These are phyloP conservation scores for Eucalyptus globulus DNA, from an alignment of 345 rosid genomes.

Conservation along the genomic window DNA sequence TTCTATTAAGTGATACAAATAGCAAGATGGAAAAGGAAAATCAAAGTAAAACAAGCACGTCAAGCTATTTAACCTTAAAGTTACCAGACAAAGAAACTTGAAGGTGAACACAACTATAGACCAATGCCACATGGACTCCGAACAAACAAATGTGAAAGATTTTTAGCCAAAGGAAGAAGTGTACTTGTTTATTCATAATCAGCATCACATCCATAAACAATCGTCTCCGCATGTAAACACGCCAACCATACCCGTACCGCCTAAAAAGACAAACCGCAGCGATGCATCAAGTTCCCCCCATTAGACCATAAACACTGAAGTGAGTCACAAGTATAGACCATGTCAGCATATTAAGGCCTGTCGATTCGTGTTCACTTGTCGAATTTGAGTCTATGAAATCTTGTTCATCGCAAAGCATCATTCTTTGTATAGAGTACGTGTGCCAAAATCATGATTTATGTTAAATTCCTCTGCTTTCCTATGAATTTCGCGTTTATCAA, in stretches of 20 bases:
- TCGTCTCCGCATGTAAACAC: not conserved
- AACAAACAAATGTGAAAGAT: not conserved
- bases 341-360: not conserved
- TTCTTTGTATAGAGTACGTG: not conserved
- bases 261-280: not conserved
- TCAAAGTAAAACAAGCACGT: not conserved
- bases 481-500: not conserved
- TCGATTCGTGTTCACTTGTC: not conserved
- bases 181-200: not conserved
- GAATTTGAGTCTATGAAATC: not conserved
- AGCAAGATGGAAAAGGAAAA: not conserved
- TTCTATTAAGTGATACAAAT: not conserved
- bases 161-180: not conserved
- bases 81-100: not conserved
- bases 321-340: not conserved
- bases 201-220: not conserved
- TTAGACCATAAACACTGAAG: not conserved
- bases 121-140: not conserved
- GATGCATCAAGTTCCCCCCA: not conserved
- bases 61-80: not conserved
- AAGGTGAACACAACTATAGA: not conserved
- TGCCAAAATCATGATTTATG: not conserved
- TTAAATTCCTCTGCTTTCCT: not conserved
- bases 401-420: not conserved
- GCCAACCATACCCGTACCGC: not conserved